These are phyloP conservation scores for Penicillium steckii DNA, from an alignment of 495 filamentous ascomycete genomes.

Conservation along the genomic window DNA sequence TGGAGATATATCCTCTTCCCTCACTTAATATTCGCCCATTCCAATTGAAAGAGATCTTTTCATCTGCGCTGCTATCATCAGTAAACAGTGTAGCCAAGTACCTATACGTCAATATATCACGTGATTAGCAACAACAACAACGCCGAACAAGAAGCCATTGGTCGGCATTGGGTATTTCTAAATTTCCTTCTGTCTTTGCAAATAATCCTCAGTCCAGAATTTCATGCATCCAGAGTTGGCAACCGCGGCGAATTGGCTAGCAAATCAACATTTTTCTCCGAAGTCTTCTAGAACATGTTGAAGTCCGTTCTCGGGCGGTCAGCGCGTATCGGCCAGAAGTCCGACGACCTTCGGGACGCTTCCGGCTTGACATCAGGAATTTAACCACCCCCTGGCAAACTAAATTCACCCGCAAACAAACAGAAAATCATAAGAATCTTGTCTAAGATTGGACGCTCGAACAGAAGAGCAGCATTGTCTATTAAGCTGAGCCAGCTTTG, in stretches of 20 bases:
- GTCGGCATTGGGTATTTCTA: too few relatives aligned
- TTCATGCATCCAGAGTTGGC: too few relatives aligned
- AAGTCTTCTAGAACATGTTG: not conserved
- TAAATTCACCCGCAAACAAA: not conserved
- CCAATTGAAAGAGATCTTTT: too few relatives aligned
- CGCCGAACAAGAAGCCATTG: too few relatives aligned
- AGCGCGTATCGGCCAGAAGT: slow-evolving; percentile 14
- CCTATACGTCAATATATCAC: not conserved
- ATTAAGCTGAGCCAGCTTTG: not conserved
- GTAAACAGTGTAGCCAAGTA: too few relatives aligned
- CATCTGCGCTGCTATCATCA: too few relatives aligned
- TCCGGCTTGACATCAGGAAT: slow-evolving; percentile 9
- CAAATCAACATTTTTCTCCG: not conserved
- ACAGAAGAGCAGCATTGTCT: not conserved
- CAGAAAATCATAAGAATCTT: not conserved
- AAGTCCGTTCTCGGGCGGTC: slow-evolving; percentile 2
- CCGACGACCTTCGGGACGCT: slow-evolving; percentile 14
- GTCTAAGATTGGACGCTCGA: not conserved
- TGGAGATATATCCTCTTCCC: too few relatives aligned
- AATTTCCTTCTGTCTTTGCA: too few relatives aligned
- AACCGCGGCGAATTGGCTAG: not conserved
- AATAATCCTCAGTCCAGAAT: too few relatives aligned
- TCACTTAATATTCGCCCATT: too few relatives aligned
- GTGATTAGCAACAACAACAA: too few relatives aligned
- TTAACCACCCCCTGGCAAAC: slow-evolving; percentile 1